These are phyloP conservation scores for Cystofilobasidium capitatum DNA, from an alignment of 768 basidiomycete species.

Conservation along the genomic window DNA sequence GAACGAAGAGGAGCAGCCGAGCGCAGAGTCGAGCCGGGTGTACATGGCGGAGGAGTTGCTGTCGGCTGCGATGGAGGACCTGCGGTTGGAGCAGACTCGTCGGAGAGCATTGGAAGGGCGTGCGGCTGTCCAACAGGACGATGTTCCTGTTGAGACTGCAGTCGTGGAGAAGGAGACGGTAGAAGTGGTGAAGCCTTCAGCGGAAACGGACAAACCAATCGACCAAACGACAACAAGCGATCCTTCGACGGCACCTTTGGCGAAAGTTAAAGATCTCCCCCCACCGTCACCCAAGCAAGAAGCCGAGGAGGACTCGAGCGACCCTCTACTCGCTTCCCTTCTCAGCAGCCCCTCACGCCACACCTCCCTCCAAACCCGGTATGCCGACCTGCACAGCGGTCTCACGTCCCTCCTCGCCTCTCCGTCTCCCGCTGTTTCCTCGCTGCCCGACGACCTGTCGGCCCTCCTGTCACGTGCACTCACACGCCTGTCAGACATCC, in stretches of 20 bases:
- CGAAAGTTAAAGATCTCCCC: background rate
- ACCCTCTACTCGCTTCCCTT: conserved; percentile 9
- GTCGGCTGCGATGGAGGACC: conserved; percentile 35
- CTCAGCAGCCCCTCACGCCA: conserved; percentile 3
- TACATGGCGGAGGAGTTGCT: conserved; percentile 38
- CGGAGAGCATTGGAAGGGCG: conserved; percentile 34
- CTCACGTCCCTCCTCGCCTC: conserved; percentile 9
- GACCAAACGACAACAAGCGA: background rate
- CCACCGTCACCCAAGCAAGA: no score
- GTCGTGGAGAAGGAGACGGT: background rate
- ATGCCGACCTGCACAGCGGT: background rate
- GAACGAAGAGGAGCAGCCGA: conserved; percentile 26
- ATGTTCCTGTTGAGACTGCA: conserved; percentile 6
- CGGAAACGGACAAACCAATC: no score
- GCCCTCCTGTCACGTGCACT: conserved; percentile 48
- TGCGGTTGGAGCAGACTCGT: conserved; percentile 36
- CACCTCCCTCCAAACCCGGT: conserved; percentile 4
- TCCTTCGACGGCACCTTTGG: background rate
- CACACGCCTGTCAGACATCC: conserved; percentile 59
- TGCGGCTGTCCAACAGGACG: no score
- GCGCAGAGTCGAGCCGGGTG: conserved; percentile 30
- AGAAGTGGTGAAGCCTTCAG: no score
- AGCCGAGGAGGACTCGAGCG: background rate
- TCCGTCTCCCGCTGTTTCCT: background rate
- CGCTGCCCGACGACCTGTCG: background rate